These are phyloP conservation scores for Myochromella boudieri DNA, from an alignment of 768 basidiomycete genomes.

Conservation along the genomic window DNA sequence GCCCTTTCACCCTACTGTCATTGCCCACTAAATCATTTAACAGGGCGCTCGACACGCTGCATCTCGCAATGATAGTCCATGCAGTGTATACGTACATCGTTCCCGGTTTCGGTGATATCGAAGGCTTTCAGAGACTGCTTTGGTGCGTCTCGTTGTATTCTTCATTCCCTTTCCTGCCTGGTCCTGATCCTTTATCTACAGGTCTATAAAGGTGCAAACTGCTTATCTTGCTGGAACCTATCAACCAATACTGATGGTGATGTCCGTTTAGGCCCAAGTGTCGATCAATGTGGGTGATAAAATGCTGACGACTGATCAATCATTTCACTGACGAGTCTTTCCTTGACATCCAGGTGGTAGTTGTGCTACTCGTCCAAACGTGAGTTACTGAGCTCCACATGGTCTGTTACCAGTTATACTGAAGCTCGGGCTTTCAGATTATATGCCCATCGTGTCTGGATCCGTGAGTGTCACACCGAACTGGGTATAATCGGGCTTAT, in stretches of 20 bases:
- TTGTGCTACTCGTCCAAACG: conserved; percentile 45
- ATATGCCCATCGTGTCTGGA: conserved; percentile 46
- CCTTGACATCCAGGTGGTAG: conserved; percentile 31
- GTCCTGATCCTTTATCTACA: conserved; percentile 1
- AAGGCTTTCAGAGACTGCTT: conserved; percentile 11
- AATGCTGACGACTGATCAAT: not conserved
- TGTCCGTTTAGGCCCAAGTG: conserved; percentile 35
- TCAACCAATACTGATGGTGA: conserved; percentile 1
- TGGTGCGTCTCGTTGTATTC: conserved; percentile 2
- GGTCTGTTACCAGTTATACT: not conserved
- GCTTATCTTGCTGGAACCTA: not conserved
- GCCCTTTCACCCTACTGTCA: not conserved
- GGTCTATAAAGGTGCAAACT: conserved; percentile 26
- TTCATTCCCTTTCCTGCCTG: not conserved
- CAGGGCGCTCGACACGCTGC: conserved; percentile 27
- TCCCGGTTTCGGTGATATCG: conserved; percentile 23
- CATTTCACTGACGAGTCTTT: not conserved
- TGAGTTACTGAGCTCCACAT: conserved; percentile 19
- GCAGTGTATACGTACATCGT: conserved; percentile 28
- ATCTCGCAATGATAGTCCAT: conserved; percentile 26
- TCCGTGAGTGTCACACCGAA: conserved; percentile 33
- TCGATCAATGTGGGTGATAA: conserved; percentile 36
- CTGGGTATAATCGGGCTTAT: not conserved
- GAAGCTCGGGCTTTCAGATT: conserved; percentile 25
- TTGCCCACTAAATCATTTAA: not conserved